Evolutionary conservation across 176 grass and related monocot species (phyloP), one percentile per base, ranked within the genome.

Genomic region (Oryza glumipatula): DNA sequence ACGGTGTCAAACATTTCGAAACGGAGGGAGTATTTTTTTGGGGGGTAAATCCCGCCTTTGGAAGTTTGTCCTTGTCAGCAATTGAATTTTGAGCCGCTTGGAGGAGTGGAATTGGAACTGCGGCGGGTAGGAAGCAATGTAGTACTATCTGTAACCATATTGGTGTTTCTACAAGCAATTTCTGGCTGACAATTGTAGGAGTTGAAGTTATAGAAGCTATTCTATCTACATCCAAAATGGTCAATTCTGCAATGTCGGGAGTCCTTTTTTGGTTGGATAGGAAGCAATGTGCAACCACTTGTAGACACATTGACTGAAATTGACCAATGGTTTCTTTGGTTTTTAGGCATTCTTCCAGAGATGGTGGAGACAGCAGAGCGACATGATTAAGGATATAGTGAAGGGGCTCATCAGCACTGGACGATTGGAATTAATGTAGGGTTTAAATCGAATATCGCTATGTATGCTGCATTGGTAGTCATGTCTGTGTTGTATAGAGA

Each of bases 341-440:
- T 85, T 56, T 47, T 70, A 97, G 94, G 92, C 92, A 6, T 97
- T 97, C 74, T 97, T 97, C 88, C 94, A 97, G 83, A 88, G 91
- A 77, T 98, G 91, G 92, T 98, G 94, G 94, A 86, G 94, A 74
- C 86, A 94, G 86, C 94, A 97, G 84, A 97, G 82, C 8, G 70
- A 92, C 23, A 76, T 56, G 14, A 90, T 91, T 26, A 94, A 97
- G 83, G 85, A 97, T 76, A 94, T 54, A 0, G 90, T 97, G 47
- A 97, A 97, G 80, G 88, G 65, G 74, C 90, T 97, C 5, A 82
- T 97, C 76, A 87, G 80, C 80, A 92, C 94, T 80, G 94, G 94
- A 7, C 92, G 86, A 71, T 78, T 97, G 83, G 94, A 97, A 79
- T 87, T 97, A 23, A 97, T 97, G 94, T 97, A 94, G 60, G 17